phyloP scores from a whole-genome alignment of 2,329 filamentous ascomycete genomes.

The Orbilia oligospora region DNA sequence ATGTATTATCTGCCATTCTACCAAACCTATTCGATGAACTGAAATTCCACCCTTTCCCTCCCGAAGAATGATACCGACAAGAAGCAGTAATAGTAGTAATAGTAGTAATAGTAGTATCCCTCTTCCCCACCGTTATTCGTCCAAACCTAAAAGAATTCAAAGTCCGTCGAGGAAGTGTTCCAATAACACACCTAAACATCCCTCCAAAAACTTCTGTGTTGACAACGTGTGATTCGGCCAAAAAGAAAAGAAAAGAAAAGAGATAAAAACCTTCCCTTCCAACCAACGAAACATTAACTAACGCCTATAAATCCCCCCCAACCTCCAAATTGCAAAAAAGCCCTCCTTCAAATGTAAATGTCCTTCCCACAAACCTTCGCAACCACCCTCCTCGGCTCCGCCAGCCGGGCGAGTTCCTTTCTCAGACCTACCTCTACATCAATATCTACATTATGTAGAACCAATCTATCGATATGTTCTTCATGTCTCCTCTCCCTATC shows the following conservation, averaged over 20 bases:
- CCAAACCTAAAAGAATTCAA: too few relatives aligned
- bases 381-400: slow-evolving; percentile 64
- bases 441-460: not conserved
- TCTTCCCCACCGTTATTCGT: not conserved
- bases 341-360: slow-evolving; percentile 53
- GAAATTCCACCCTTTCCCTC: not conserved
- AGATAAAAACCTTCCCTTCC: not conserved
- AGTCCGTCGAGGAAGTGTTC: not conserved
- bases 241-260: too few relatives aligned
- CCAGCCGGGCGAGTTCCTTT: slow-evolving; percentile 10
- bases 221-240: not conserved
- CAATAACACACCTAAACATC: not conserved
- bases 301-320: slow-evolving; percentile 19
- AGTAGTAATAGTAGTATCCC: not conserved
- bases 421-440: not conserved
- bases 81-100: not conserved
- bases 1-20: not conserved
- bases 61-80: not conserved
- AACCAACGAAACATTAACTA: not conserved
- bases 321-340: not conserved
- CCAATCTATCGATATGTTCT: slow-evolving; percentile 62
- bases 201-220: not conserved
- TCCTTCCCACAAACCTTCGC: slow-evolving; percentile 36
- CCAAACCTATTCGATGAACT: not conserved
- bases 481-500: slow-evolving; percentile 61